A percentile compares a stretch with the other conserved stretches of the same genome.
These are phyloP conservation scores for Populus pruinosa DNA, from an alignment of 345 rosid genomes.

Conservation along the genomic window DNA sequence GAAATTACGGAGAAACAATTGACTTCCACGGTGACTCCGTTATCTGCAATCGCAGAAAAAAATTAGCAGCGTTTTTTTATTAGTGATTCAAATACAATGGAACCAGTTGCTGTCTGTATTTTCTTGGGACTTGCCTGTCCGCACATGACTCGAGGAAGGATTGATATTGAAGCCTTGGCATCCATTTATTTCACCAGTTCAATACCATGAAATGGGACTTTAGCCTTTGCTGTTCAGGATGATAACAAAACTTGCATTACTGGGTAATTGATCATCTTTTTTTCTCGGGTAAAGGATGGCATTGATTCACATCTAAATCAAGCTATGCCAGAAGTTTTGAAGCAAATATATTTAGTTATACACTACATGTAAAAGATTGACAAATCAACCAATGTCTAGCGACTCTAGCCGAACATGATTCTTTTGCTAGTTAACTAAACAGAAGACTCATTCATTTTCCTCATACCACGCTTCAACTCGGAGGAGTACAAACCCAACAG, in stretches of 20 bases:
- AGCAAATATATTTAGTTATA: not conserved
- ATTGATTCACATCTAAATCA: not conserved
- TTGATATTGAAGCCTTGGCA: not conserved
- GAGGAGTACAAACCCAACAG: conserved; percentile 59
- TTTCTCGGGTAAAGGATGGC: not conserved
- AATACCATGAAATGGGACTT: not conserved
- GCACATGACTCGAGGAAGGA: too few species aligned
- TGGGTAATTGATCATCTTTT: not conserved
- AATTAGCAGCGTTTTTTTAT: too few species aligned
- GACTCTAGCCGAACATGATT: not conserved
- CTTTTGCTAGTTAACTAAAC: not conserved
- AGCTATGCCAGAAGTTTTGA: too few species aligned
- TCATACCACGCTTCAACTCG: conserved; percentile 53
- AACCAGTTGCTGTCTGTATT: not conserved
- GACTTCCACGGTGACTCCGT: not conserved
- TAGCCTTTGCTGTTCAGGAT: not conserved
- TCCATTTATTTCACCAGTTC: not conserved
- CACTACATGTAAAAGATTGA: not conserved
- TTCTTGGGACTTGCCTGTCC: not conserved
- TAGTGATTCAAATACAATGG: not conserved
- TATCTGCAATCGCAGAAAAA: not conserved
- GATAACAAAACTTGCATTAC: not conserved
- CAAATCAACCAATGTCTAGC: not conserved
- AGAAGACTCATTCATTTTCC: conserved; percentile 38
- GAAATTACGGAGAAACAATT: not conserved